Evolutionary conservation across 371 early-diverging fungal species (phyloP), one percentile per base, ranked within the genome.

Genomic region (Mortierella sp.): DNA sequence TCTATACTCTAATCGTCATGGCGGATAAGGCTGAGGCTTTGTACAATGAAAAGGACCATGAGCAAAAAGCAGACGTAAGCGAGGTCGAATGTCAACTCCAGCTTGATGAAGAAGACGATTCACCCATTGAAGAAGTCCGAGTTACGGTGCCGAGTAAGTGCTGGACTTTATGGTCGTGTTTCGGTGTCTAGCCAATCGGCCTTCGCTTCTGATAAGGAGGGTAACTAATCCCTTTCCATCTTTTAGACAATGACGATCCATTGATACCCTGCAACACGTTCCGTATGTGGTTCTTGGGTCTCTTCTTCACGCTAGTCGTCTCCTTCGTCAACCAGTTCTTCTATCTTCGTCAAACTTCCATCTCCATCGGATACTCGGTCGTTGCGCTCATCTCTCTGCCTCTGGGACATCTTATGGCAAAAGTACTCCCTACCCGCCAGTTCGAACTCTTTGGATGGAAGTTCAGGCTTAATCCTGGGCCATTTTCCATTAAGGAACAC

Each of bases 401-500:
- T 1, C 2, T 87, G 34, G 92, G 89, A 21, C 86, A 85, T 56
- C 19, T 85, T 26, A 68, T 92, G 87, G 89, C 84, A 39, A 57
- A 65, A 37, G 60, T 82, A 9, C 80, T 90, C 37, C 88, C 89
- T 30, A 69, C 62, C 3, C 48, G 52, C 4, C 59, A 49, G 30
- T 67, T 79, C 48, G 24, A 24, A 21, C 64, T 80, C 0, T 8
- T 17, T 19, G 79, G 83, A 12, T 64, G 62, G 52, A 69, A 9
- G 6, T 79, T 67, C 59, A 76, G 83, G 28, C 83, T 87, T 58
- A 95, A 95, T 34, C 94, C 95, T 1, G 94, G 94, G 2, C 91
- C 92, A 0, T 95, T 95, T 80, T 87, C 87, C 63, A 85, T 92
- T 72, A 95, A 95, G 75, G 95, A 95, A 76, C 94, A 94, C 61